Base-by-base conservation (phyloP, 352 stramenopile species). In the Pythium myriotylum region DNA sequence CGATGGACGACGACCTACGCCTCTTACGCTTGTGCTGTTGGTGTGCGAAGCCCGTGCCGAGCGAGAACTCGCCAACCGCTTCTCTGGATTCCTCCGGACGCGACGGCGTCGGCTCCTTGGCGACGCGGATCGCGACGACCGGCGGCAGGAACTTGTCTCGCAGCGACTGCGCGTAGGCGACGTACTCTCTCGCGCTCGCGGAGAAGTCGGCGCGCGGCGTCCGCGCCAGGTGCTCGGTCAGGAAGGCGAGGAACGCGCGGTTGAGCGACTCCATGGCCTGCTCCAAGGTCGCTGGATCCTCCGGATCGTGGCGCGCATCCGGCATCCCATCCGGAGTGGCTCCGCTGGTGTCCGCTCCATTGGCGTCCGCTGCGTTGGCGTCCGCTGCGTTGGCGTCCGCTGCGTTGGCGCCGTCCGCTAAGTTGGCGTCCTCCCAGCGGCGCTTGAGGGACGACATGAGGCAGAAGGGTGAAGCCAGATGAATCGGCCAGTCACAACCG, bases 181-280 rank as follows among this genome's bases (percentile, higher is more conserved):
- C 33, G 22, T 56, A 56, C 50, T 56, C 33, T 13, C 17, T 6
- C 33, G 35, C 24, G 14, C 8, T 23, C 0, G 17, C 4, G 20
- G 22, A 32, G 9, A 24, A 56, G 22, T 47, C 50, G 17, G 4
- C 35, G 12, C 27, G 10, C 19, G 50, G 33, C 22, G 7, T 23
- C 4, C 10, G 14, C 48, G 32, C 48, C 12, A 45, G n/a, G 10
- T 32, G 29, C n/a, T 22, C 19, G 16, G 48, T 55, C 16, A 55
- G 29, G 9, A 46, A 47, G 19, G 50, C 50, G 22, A 56, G n/a
- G 24, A 37, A 46, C 35, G 33, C 50, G 2, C 19, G 29, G 35
- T 56, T 56, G 32, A 56, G 35, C 33, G 33, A 19, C 50, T 13
- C 50, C 20, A 56, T 14, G 7, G 50, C 50, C 29, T 33, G 29